Evolutionary conservation across 371 early-diverging fungal genomes (phyloP).

Genomic region (Cokeromyces recurvatus): DNA sequence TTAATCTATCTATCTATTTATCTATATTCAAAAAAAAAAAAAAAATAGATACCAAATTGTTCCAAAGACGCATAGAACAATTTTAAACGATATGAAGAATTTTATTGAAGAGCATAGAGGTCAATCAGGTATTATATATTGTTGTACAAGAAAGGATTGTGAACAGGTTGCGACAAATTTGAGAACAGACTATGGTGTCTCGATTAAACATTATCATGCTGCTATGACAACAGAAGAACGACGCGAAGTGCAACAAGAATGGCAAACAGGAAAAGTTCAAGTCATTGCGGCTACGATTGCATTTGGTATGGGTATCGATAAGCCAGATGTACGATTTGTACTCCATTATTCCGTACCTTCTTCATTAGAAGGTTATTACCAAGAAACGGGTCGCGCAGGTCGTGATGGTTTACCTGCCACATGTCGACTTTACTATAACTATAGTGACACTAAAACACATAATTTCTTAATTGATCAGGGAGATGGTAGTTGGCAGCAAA

Average conservation of each 20-base stretch:
- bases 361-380: conserved; percentile 98
- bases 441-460: conserved; percentile 71
- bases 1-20: too few species aligned
- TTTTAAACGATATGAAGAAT: conserved; percentile 71
- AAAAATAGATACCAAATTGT: conserved; percentile 72
- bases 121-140: conserved; percentile 98
- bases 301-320: conserved; percentile 99
- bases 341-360: conserved; percentile 96
- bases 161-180: conserved; percentile 83
- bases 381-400: conserved; percentile 99
- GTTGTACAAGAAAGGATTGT: conserved; percentile 81
- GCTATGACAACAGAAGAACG: conserved; percentile 81
- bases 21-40: too few species aligned
- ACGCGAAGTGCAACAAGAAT: conserved; percentile 76
- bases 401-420: conserved; percentile 89
- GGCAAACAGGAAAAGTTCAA: conserved; percentile 76
- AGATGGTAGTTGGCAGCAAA: conserved; percentile 81
- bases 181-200: conserved; percentile 40
- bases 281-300: conserved; percentile 99
- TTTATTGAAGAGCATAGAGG: conserved; percentile 71
- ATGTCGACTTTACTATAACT: conserved; percentile 90
- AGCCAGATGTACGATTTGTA: conserved; percentile 98
- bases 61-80: conserved; percentile 35
- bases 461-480: conserved; percentile 82
- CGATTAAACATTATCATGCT: conserved; percentile 89